Evolutionary conservation across 2,329 filamentous ascomycete genomes (phyloP), one percentile per base, ranked within the genome.

Genomic region (Cercospora brassicicola): DNA sequence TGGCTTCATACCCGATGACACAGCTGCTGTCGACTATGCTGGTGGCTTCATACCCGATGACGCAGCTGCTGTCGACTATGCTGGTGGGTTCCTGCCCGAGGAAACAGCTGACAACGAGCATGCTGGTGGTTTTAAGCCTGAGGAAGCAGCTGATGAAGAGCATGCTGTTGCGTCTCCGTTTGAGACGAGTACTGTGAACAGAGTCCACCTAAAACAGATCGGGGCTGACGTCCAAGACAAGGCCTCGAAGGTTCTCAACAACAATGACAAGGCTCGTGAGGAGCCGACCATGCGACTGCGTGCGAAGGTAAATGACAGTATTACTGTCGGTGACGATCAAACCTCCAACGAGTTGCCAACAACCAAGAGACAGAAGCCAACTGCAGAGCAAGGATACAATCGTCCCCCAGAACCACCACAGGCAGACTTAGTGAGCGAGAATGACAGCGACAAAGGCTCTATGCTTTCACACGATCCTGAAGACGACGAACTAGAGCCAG

Each of bases 401-500:
- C 3, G 4, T 26, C 5, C 10, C 20, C 23, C 48, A 55, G 23
- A 15, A n/a, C 26, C 23, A 30, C 18, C 51, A 33, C 53, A 31
- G 51, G 10, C 11, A 30, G 62, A 45, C 7, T n/a, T 45, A 7
- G 7, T 30, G n/a, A 20, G 9, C 33, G 33, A 15, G 23, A 26
- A 33, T 13, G 53, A 55, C 36, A 65, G 57, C 59, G 76, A 79
- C 42, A 76, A 79, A 48, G 83, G 82, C 0, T 88, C 86, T 4
- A 74, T 89, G 57, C 77, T 87, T 7, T 86, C 87, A 1, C 85
- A 89, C 72, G 88, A 90, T 72, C 87, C 88, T 0, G 88, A 89
- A 33, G 88, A 90, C 72, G 86, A 89, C 60, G 87, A 89, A 75
- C 87, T 87, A 2, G 87, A 89, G 70, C 88, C 88, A 2, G 87